Base-by-base conservation (phyloP, 164 flowering plant genomes). In the Taxillus chinensis region DNA sequence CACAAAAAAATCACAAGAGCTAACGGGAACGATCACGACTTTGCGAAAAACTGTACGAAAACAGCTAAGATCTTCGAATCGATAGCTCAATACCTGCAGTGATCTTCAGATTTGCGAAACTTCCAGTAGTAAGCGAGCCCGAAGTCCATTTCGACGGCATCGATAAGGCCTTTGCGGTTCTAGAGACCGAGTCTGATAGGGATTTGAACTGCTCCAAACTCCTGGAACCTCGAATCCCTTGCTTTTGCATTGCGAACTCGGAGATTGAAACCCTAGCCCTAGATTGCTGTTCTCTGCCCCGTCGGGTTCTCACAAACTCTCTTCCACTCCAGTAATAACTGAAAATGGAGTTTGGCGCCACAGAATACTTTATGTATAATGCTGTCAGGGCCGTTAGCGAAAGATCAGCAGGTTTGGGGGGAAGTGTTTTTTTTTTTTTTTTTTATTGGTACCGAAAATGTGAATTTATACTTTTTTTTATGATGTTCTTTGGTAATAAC, bases 51-150 rank as follows among this genome's bases (percentile, higher is more conserved):
- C 10, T 8, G 13, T 4, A 16, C 57, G 51, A n/a, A n/a, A 15
- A 27, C 11, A 38, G 37, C 40, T 40, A 55, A 43, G 41, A 65
- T 15, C 13, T 12, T 9, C 15, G 7, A 8, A 65, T 49, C 27
- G 27, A 27, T 27, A 27, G 27, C 27, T 27, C 9, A 13, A 64
- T 63, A 80, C 97, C 97, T 78, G 99, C 97, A 55, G 96, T 80
- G 66, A 87, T 81, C 85, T 95, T 95, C 74, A 95, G 67, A 74
- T 79, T 89, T 3, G 87, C 78, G 69, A 90, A 90, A 62, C 83
- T 85, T 55, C 95, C 90, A 0, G 75, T 66, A 5, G 96, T 66
- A 55, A 73, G 50, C 15, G 91, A 78, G 67, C 86, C 89, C 2
- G 88, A 67, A 59, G 84, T 67, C 9, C 78, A 72, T 12, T 82